Conservation (phyloP, 257 asterid species). For the Echites panduratus region DNA sequence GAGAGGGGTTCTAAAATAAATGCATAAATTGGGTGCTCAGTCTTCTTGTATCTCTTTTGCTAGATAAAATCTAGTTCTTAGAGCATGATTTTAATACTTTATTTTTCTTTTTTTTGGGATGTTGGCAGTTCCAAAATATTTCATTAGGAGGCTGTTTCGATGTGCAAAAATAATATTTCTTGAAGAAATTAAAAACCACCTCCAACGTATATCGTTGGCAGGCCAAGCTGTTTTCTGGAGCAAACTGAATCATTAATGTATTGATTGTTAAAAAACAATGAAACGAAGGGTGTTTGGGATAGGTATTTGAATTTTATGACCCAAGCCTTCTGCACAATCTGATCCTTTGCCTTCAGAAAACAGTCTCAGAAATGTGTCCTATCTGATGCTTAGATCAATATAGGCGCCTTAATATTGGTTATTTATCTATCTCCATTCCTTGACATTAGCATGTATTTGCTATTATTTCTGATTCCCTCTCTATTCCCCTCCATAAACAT, state of each 20-base stretch:
- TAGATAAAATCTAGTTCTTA: background rate
- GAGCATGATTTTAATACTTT: background rate
- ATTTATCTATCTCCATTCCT: background rate
- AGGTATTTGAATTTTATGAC: background rate
- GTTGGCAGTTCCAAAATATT: background rate
- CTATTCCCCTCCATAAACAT: background rate
- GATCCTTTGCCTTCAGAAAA: background rate
- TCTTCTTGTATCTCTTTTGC: background rate
- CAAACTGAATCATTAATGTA: background rate
- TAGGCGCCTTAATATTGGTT: background rate
- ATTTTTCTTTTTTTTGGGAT: background rate
- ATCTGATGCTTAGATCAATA: background rate
- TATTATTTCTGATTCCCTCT: background rate
- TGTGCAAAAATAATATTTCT: background rate
- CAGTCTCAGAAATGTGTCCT: background rate
- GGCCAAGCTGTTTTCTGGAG: background rate
- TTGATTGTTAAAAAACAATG: background rate
- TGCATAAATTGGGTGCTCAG: background rate
- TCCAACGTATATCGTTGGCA: background rate
- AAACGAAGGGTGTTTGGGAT: background rate
- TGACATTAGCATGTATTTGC: background rate
- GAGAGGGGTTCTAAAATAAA: background rate
- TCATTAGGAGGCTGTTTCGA: background rate
- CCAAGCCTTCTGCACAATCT: background rate
- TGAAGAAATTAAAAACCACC: background rate